Evolutionary conservation across 2,329 filamentous ascomycete genomes (phyloP).

Genomic region (Colletotrichum limetticola): DNA sequence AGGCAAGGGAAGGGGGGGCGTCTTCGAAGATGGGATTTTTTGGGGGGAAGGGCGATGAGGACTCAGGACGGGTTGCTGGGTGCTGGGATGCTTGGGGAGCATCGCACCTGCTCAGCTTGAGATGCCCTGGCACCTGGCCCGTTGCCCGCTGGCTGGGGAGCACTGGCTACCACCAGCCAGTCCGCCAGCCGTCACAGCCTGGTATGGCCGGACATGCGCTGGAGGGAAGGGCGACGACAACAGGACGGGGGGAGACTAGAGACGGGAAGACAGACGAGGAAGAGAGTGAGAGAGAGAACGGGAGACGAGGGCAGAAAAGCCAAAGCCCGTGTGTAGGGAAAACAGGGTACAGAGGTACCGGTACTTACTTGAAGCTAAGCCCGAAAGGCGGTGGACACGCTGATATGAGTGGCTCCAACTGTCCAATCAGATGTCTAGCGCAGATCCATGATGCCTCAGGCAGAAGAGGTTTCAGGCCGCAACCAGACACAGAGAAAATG

Average conservation of each 20-base stretch:
- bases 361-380: slow-evolving; percentile 36
- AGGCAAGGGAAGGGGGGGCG: not conserved
- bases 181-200: slow-evolving; percentile 15
- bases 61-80: not conserved
- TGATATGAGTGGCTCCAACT: slow-evolving; percentile 36
- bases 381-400: slow-evolving; percentile 34
- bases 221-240: not conserved
- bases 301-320: slow-evolving; percentile 31
- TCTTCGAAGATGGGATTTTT: slow-evolving; percentile 23
- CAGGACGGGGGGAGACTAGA: not conserved
- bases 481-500: slow-evolving; percentile 28
- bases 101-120: slow-evolving; percentile 16
- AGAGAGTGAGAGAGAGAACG: slow-evolving; percentile 15
- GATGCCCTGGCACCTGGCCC: slow-evolving; percentile 1
- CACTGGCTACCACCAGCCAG: slow-evolving; percentile 25
- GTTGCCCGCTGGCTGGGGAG: slow-evolving; percentile 10
- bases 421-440: slow-evolving; percentile 30
- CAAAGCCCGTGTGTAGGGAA: slow-evolving; percentile 31
- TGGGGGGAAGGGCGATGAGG: slow-evolving; percentile 2
- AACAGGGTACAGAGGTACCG: slow-evolving; percentile 34
- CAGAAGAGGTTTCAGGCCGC: slow-evolving; percentile 35
- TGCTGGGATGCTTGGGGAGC: slow-evolving; percentile 18
- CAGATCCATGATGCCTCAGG: slow-evolving; percentile 33
- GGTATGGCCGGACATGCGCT: not conserved
- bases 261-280: not conserved